phyloP scores from a whole-genome alignment of 148 eudicot species.

The Talinum fruticosum region DNA sequence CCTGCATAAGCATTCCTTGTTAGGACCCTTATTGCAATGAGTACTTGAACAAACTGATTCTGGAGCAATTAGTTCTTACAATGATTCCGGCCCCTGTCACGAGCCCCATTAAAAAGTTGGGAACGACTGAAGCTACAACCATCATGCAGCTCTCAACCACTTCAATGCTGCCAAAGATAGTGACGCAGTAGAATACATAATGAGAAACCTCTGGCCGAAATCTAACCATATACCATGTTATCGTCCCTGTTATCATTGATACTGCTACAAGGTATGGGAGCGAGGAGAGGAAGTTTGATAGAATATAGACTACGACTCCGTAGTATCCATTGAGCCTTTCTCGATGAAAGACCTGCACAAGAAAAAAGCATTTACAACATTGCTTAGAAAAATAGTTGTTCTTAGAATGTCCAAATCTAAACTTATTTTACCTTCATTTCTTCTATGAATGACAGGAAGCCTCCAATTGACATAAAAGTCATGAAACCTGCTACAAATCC shows the following conservation, averaged over 20 bases:
- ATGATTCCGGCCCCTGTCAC: conserved; percentile 69
- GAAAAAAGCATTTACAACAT: not conserved
- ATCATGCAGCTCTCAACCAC: conserved; percentile 81
- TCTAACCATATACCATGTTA: conserved; percentile 74
- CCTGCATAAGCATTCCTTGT: conserved; percentile 40
- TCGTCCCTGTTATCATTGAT: conserved; percentile 43
- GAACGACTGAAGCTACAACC: conserved; percentile 70
- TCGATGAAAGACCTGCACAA: conserved; percentile 53
- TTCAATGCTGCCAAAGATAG: conserved; percentile 45
- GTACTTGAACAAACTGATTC: not conserved
- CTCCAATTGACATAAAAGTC: conserved; percentile 98
- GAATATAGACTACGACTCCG: conserved; percentile 62
- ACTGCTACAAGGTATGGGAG: conserved; percentile 64
- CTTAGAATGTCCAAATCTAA: not conserved
- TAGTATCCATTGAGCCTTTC: conserved; percentile 84
- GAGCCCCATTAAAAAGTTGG: conserved; percentile 69
- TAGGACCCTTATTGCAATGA: not conserved
- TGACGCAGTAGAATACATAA: conserved; percentile 43
- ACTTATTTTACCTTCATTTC: conserved; percentile 59
- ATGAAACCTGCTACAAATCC: conserved; percentile 82
- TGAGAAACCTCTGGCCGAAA: conserved; percentile 54
- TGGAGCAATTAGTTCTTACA: conserved; percentile 30
- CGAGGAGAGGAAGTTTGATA: conserved; percentile 75
- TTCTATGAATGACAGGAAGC: conserved; percentile 95
- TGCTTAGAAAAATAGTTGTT: not conserved